Conservation (phyloP, 495 filamentous ascomycete genomes). For the Acidiella bohemica region DNA sequence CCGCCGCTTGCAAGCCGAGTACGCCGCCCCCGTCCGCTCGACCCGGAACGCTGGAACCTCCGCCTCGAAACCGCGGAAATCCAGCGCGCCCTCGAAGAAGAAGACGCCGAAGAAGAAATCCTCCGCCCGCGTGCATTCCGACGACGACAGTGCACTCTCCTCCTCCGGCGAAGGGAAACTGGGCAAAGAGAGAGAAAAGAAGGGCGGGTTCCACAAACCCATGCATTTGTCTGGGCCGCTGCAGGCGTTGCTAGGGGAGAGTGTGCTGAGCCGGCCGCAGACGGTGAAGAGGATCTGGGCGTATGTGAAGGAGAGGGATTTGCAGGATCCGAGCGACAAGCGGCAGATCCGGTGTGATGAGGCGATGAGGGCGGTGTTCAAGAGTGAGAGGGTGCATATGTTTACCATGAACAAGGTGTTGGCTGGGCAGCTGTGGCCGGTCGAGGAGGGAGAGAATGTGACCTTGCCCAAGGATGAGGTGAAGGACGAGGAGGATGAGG, state of each 20-base stretch:
- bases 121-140: constrained; percentile 56
- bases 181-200: constrained; percentile 39
- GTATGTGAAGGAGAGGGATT: constrained; percentile 71
- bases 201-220: constrained; percentile 60
- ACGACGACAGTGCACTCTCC: constrained; percentile 67
- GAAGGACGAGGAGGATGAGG: too few relatives aligned
- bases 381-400: constrained; percentile 85
- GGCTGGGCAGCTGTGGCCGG: constrained; percentile 50
- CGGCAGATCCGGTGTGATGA: constrained; percentile 91
- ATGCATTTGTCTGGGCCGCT: constrained; percentile 53
- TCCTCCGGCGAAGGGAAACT: constrained; percentile 42
- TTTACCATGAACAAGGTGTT: constrained; percentile 92
- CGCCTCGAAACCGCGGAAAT: constrained; percentile 29
- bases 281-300: constrained; percentile 93
- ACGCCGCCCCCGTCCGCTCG: constrained; percentile 47
- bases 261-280: constrained; percentile 77
- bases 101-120: constrained; percentile 70
- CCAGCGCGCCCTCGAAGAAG: constrained; percentile 33
- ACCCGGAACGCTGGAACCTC: constrained; percentile 51
- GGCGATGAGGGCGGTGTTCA: constrained; percentile 77
- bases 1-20: constrained; percentile 79
- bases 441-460: too few relatives aligned
- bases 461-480: too few relatives aligned
- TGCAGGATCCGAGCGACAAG: constrained; percentile 83
- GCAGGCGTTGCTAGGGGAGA: constrained; percentile 44